Evolutionary conservation across 176 grass and related monocot genomes (phyloP).

Genomic region (Saccharum spontaneum): DNA sequence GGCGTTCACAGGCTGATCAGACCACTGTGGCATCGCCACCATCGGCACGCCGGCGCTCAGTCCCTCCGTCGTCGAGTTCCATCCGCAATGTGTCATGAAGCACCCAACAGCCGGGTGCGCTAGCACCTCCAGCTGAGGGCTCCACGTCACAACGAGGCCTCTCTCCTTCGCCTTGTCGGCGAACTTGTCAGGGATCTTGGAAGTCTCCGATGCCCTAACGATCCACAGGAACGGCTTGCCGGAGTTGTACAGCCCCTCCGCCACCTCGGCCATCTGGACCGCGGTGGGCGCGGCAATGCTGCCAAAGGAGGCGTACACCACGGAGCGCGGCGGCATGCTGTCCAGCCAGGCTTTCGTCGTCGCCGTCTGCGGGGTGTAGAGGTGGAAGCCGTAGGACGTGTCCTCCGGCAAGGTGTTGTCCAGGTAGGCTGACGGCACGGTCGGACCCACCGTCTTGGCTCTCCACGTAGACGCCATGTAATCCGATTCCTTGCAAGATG

Average conservation of each 20-base stretch:
- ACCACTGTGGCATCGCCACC: conserved; percentile 54
- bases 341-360: conserved; percentile 33
- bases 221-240: conserved; percentile 62
- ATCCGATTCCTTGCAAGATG: background rate
- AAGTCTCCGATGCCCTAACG: conserved; percentile 10
- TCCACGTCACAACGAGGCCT: conserved; percentile 42
- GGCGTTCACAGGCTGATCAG: conserved; percentile 66
- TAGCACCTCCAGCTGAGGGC: conserved; percentile 62
- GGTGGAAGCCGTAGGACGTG: conserved; percentile 36
- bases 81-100: background rate
- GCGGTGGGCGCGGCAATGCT: conserved; percentile 27
- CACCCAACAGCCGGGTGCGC: conserved; percentile 16
- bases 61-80: conserved; percentile 29
- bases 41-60: conserved; percentile 26
- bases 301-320: conserved; percentile 60
- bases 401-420: conserved; percentile 27
- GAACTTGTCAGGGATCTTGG: conserved; percentile 27
- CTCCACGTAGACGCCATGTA: conserved; percentile 23
- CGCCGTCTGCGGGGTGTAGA: conserved; percentile 16
- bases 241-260: conserved; percentile 28
- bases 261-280: conserved; percentile 42
- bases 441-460: conserved; percentile 26
- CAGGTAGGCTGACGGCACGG: conserved; percentile 36
- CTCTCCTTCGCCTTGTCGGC: background rate
- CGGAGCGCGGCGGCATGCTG: conserved; percentile 3